phyloP scores from a whole-genome alignment of 768 basidiomycete species.

The Leccinum olivaceopallidum region DNA sequence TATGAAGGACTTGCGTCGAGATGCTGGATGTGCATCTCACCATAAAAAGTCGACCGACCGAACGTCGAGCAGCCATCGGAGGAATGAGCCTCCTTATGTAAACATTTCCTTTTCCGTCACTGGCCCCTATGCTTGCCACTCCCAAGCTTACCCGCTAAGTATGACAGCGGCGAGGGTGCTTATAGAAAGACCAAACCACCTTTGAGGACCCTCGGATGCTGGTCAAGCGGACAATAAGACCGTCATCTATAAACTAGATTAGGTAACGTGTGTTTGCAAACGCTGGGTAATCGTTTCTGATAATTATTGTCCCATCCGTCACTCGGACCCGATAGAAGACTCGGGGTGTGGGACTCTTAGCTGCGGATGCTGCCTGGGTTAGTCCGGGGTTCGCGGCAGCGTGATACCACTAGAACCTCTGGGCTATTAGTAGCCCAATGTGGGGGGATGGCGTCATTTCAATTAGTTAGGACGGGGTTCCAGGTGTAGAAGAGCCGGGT shows the following conservation, averaged over 20 bases:
- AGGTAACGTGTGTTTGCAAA: background rate
- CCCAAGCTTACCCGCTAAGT: too few relatives aligned
- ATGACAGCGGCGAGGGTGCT: too few relatives aligned
- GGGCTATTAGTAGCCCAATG: too few relatives aligned
- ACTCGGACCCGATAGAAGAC: too few relatives aligned
- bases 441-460: too few relatives aligned
- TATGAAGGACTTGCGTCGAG: slow-evolving; percentile 8
- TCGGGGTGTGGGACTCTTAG: too few relatives aligned
- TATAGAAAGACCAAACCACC: background rate
- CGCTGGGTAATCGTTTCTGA: background rate
- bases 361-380: too few relatives aligned
- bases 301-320: background rate
- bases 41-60: slow-evolving; percentile 13
- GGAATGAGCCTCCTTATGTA: slow-evolving; percentile 25
- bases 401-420: too few relatives aligned
- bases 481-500: too few relatives aligned
- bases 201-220: background rate
- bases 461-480: too few relatives aligned
- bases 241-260: background rate
- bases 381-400: too few relatives aligned
- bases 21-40: slow-evolving; percentile 11
- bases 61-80: slow-evolving; percentile 2
- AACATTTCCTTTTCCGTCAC: slow-evolving; percentile 17
- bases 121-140: too few relatives aligned
- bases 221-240: background rate